phyloP scores from a whole-genome alignment of 1,139 yeast species.

The Arxiozyma heterogenica region DNA sequence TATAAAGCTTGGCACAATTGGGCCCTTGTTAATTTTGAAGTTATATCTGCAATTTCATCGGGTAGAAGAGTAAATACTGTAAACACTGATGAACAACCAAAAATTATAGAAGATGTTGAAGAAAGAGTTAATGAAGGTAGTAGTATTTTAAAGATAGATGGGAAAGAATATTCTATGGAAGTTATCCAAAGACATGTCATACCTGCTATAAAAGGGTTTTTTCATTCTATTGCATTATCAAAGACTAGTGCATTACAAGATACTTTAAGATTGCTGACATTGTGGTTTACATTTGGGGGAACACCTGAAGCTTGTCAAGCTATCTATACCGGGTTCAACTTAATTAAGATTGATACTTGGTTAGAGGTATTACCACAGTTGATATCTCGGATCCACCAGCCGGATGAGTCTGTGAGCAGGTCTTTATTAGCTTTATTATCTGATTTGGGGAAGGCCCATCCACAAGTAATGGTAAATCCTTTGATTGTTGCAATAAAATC shows the following conservation, averaged over 20 bases:
- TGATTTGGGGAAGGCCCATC: conserved; percentile 89
- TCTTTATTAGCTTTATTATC: conserved; percentile 73
- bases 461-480: conserved; percentile 94
- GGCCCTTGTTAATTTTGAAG: conserved; percentile 97
- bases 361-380: conserved; percentile 90
- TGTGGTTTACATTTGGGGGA: conserved; percentile 97
- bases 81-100: conserved; percentile 12
- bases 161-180: conserved; percentile 42
- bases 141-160: conserved; percentile 13
- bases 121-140: conserved; percentile 15
- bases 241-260: conserved; percentile 85
- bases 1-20: conserved; percentile 99
- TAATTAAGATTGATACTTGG: conserved; percentile 92
- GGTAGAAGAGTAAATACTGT: conserved; percentile 28
- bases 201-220: conserved; percentile 92
- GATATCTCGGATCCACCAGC: conserved; percentile 93
- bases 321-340: conserved; percentile 79
- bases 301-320: conserved; percentile 85
- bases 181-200: conserved; percentile 74
- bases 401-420: conserved; percentile 73
- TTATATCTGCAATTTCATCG: conserved; percentile 58
- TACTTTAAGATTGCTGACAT: conserved; percentile 74
- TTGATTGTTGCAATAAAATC: conserved; percentile 93
- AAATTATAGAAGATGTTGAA: conserved; percentile 14
- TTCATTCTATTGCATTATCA: conserved; percentile 86